Base-by-base conservation (phyloP, 1,284 basidiomycete species). In the Ceratobasidium sp. region DNA sequence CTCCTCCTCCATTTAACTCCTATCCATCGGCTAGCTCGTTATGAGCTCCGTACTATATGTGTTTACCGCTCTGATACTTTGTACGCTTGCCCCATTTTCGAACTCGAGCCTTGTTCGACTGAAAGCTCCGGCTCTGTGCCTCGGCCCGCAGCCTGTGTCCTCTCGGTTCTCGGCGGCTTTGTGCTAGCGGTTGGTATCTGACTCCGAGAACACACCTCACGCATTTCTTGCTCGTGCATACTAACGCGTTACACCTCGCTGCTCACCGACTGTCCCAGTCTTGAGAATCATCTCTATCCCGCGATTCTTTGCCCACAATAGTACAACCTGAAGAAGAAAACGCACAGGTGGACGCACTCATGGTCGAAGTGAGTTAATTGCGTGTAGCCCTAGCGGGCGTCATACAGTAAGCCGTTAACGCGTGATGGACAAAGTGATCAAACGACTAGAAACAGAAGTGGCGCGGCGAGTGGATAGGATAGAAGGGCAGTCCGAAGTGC, bases 81-180 rank as follows among this genome's bases (percentile, higher is more conserved):
- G 90, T 8, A 80, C 88, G 49, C 44, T 87, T n/a, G 88, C 91
- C 0, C 91, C 92, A 2, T 84, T 92, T 75, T 74, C 89, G 46
- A 92, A 92, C 0, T 89, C 88, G 0, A 73, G 82, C 1, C 85
- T 93, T 52, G 85, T 93, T 26, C 88, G 87, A 30, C 32, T 70
- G 47, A 50, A 49, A 0, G 63, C 62, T 0, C 11, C 43, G 1
- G 49, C 64, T 1, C 28, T 61, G 21, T 35, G 23, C 16, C 41
- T 18, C n/a, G 62, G 13, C 9, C 41, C 47, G 2, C 83, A 87
- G 16, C 77, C 81, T 1, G 79, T 85, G 2, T 81, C 91, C 26
- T 91, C 91, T 0, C 93, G 91, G 91, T 93, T 93, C 81, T 91
- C 87, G 78, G 88, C 87, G 3, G 85, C 87, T 93, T 93, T 79